Base-by-base conservation (phyloP, 345 rosid species). In the Odontarrhena argentea region DNA sequence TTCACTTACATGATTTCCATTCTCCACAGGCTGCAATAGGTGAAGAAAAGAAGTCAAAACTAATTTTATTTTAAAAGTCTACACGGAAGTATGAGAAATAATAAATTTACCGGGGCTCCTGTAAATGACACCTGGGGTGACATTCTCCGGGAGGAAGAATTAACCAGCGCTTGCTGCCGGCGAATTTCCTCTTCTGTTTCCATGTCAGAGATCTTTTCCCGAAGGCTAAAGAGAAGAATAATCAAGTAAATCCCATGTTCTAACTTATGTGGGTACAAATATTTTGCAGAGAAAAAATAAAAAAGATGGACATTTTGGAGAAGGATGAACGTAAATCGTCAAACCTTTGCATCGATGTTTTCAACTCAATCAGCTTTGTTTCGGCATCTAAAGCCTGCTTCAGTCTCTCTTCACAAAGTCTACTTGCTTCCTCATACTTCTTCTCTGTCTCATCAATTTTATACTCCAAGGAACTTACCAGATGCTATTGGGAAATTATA, bases 261-360 rank as follows among this genome's bases (percentile, higher is more conserved):
- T 26, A 62, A 69, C 50, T 63, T 59, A 37, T 12, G 43, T 1
- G 36, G 43, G 37, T 13, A 41, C 15, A 63, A 37, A 60, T 18
- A 46, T 46, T 8, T 9, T 14, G 55, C 28, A 51, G 55, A 46
- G 25, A 42, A 48, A 64, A 45, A 47, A 52, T 1, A 10, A 9
- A 18, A 9, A 26, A 26, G 22, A 64, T 24, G 42, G 28, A 70
- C 37, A 61, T 43, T 60, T 2, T 22, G 74, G 67, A 44, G 57
- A 52, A 63, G 43, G 56, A 51, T 57, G 45, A 54, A 68, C 22
- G 26, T 5, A 49, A 41, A 28, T 14, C 13, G 22, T 56, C 64
- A 55, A 53, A 93, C 99, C 88, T 85, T 65, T 88, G 96, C 94
- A 84, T 86, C 4, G 71, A 62, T 76, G 90, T 87, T 86, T 94